phyloP scores from a whole-genome alignment of 2,329 filamentous ascomycete genomes.

The Xylaria sp. region DNA sequence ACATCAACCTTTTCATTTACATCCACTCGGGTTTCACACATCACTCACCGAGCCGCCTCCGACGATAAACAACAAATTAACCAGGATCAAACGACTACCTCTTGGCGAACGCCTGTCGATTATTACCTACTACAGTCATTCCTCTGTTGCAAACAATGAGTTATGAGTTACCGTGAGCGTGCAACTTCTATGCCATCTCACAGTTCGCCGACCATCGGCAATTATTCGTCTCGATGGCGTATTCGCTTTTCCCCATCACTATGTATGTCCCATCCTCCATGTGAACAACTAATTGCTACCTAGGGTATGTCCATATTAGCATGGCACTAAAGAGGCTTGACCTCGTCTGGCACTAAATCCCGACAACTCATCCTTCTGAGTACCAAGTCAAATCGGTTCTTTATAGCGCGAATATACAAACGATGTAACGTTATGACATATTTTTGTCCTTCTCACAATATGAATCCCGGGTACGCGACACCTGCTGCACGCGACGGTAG shows the following conservation, averaged over 20 bases:
- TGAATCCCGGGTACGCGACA: slow-evolving; percentile 11
- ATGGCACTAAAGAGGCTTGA: no score
- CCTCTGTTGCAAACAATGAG: background rate
- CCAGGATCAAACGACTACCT: slow-evolving; percentile 12
- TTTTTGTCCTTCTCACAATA: slow-evolving; percentile 3
- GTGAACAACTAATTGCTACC: background rate
- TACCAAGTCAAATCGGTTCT: slow-evolving; percentile 9
- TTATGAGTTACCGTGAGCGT: background rate
- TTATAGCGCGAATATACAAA: slow-evolving; percentile 10
- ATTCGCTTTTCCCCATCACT: background rate
- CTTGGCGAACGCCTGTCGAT: slow-evolving; percentile 6
- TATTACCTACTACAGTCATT: background rate
- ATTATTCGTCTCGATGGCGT: background rate
- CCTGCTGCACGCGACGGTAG: slow-evolving; percentile 2
- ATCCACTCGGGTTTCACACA: slow-evolving; percentile 28
- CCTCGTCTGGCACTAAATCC: slow-evolving; percentile 20
- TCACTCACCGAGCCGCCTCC: slow-evolving; percentile 35
- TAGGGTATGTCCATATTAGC: slow-evolving; percentile 2
- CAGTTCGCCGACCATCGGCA: slow-evolving; percentile 5
- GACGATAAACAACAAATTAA: slow-evolving; percentile 22
- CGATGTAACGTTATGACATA: slow-evolving; percentile 36
- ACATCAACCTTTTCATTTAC: slow-evolving; percentile 20
- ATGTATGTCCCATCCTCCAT: background rate
- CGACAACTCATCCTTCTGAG: slow-evolving; percentile 15
- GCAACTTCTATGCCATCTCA: background rate